These are phyloP conservation scores for Candida anutae DNA, from an alignment of 1,139 yeast genomes.

Conservation along the genomic window DNA sequence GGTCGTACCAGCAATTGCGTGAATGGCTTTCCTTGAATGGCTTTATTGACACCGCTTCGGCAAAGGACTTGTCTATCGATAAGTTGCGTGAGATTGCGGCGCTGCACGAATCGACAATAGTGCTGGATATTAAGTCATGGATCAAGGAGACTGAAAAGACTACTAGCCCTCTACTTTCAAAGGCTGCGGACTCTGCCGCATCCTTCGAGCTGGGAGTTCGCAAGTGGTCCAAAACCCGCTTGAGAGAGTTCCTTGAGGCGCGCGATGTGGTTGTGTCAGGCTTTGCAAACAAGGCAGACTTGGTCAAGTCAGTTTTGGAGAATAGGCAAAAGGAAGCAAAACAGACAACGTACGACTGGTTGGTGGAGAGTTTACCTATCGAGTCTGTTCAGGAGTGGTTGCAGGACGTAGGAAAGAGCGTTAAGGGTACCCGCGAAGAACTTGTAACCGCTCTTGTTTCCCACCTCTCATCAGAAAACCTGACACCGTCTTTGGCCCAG, in stretches of 20 bases:
- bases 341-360: conserved; percentile 14
- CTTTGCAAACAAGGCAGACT: conserved; percentile 37
- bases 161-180: conserved; percentile 15
- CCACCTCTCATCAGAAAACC: conserved; percentile 5
- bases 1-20: conserved; percentile 23
- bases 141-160: conserved; percentile 16
- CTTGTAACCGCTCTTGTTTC: conserved; percentile 7
- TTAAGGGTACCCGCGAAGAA: conserved; percentile 19
- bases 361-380: conserved; percentile 14
- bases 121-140: conserved; percentile 37
- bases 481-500: conserved; percentile 5
- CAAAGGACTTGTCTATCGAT: conserved; percentile 12
- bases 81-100: conserved; percentile 13
- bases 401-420: conserved; percentile 14
- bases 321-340: conserved; percentile 35
- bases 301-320: conserved; percentile 39
- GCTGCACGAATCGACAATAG: conserved; percentile 24
- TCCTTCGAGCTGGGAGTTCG: conserved; percentile 40
- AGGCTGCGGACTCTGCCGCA: conserved; percentile 13
- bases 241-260: conserved; percentile 43
- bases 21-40: conserved; percentile 25
- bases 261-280: conserved; percentile 43
- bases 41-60: conserved; percentile 17
- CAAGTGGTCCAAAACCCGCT: conserved; percentile 40
- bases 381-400: conserved; percentile 19